Percentiles rank a stretch among this genome's conserved stretches.
Conservation (phyloP, 2,329 filamentous ascomycete species). For the Plenodomus tracheiphilus region DNA sequence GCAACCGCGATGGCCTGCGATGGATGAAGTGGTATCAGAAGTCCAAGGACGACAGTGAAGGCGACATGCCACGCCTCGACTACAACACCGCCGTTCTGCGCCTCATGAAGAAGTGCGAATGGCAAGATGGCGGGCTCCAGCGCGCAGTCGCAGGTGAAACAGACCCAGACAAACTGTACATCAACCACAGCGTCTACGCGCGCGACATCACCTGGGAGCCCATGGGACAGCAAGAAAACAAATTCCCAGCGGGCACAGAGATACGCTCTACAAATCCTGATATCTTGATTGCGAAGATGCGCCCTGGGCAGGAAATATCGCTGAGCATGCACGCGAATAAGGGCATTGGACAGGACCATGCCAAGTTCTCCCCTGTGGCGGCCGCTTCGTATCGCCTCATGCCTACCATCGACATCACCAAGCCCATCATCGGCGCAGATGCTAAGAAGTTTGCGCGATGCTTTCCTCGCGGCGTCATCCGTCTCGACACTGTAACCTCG, state of each 20-base stretch:
- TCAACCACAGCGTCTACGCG: slow-evolving; percentile 70
- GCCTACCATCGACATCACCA: slow-evolving; percentile 80
- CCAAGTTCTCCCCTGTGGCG: slow-evolving; percentile 95
- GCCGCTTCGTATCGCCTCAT: slow-evolving; percentile 91
- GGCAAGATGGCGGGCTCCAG: slow-evolving; percentile 64
- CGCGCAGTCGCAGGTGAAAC: slow-evolving; percentile 69
- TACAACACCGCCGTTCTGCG: slow-evolving; percentile 84
- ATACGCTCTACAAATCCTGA: slow-evolving; percentile 85
- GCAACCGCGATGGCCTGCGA: slow-evolving; percentile 74
- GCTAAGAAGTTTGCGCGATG: slow-evolving; percentile 88
- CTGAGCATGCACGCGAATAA: slow-evolving; percentile 93
- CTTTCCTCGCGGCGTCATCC: slow-evolving; percentile 88
- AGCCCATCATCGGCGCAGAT: slow-evolving; percentile 83
- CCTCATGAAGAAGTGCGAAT: slow-evolving; percentile 78
- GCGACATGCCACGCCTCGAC: slow-evolving; percentile 60
- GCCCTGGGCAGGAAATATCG: slow-evolving; percentile 84
- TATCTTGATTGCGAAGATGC: slow-evolving; percentile 90
- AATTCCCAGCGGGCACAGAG: slow-evolving; percentile 55
- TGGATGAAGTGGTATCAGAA: slow-evolving; percentile 84
- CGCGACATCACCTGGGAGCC: slow-evolving; percentile 70
- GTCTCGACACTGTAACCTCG: slow-evolving; percentile 70
- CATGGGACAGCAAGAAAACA: slow-evolving; percentile 60
- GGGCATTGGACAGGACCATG: slow-evolving; percentile 89
- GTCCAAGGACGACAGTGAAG: slow-evolving; percentile 57
- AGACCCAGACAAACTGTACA: slow-evolving; percentile 82